Percentiles rank a stretch among this genome's conserved stretches.
phyloP scores from a whole-genome alignment of 164 flowering plant genomes.

The Macadamia tetraphylla region DNA sequence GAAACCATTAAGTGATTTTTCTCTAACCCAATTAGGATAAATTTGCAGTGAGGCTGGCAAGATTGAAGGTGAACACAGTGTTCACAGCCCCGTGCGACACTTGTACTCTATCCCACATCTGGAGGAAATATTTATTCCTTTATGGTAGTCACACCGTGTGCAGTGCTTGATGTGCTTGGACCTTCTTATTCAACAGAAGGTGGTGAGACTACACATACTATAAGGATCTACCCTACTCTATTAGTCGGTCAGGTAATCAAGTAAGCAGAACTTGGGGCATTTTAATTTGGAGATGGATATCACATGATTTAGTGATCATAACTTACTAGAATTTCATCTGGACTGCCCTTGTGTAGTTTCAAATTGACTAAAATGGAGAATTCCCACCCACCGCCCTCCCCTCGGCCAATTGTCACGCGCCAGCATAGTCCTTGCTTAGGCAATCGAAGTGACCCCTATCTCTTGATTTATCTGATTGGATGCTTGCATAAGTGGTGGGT shows the following conservation, averaged over 20 bases:
- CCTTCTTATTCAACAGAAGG: constrained; percentile 78
- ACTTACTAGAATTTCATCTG: too few species aligned
- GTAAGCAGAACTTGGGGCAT: constrained; percentile 27
- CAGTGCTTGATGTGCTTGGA: constrained; percentile 82
- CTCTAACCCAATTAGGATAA: not conserved
- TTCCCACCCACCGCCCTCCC: too few species aligned
- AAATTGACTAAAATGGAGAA: too few species aligned
- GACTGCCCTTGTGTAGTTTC: too few species aligned
- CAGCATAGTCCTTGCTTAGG: too few species aligned
- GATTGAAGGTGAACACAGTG: constrained; percentile 38
- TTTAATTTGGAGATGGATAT: too few species aligned
- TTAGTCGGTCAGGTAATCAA: constrained; percentile 21
- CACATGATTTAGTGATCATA: too few species aligned
- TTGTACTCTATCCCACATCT: constrained; percentile 65
- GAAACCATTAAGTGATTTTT: not conserved
- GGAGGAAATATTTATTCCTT: constrained; percentile 93
- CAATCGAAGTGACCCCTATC: too few species aligned
- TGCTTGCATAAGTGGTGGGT: too few species aligned
- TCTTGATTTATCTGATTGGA: too few species aligned
- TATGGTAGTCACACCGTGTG: constrained; percentile 79
- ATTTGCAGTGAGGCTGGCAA: constrained; percentile 64
- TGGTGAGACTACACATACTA: constrained; percentile 71
- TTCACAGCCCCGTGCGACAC: constrained; percentile 73
- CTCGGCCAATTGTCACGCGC: too few species aligned
- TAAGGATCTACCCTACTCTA: constrained; percentile 37